These are phyloP conservation scores for Paracoccidioides brasiliensis DNA, from an alignment of 2,329 filamentous ascomycete species.

Conservation along the genomic window DNA sequence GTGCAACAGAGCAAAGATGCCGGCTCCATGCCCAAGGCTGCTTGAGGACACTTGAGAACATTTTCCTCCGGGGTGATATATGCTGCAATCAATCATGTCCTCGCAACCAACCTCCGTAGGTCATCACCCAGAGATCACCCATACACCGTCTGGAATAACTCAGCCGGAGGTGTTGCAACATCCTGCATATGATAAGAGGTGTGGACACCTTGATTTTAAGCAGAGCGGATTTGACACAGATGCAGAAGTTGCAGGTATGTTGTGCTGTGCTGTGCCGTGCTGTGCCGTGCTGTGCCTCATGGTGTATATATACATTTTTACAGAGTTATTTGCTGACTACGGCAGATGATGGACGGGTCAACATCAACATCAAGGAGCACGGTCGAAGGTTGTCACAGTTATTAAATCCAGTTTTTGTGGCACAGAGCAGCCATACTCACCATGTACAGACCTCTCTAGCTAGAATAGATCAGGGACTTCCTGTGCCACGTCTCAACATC, in stretches of 20 bases:
- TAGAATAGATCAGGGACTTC: slow-evolving; percentile 48
- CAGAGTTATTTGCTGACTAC: not conserved
- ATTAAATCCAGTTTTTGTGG: slow-evolving; percentile 48
- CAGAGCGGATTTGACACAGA: slow-evolving; percentile 52
- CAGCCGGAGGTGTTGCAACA: slow-evolving; percentile 13
- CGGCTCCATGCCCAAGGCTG: not conserved
- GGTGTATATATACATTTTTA: no score
- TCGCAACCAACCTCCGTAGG: not conserved
- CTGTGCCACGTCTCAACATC: slow-evolving; percentile 50
- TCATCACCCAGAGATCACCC: not conserved
- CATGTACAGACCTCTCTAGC: slow-evolving; percentile 52
- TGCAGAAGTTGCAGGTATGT: slow-evolving; percentile 43
- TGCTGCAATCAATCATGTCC: not conserved
- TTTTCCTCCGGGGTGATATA: not conserved
- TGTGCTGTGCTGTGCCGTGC: not conserved
- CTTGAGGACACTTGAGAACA: not conserved
- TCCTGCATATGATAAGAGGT: slow-evolving; percentile 27
- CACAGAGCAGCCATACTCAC: slow-evolving; percentile 33
- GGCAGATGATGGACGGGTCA: slow-evolving; percentile 59
- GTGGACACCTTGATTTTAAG: slow-evolving; percentile 49
- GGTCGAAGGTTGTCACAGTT: slow-evolving; percentile 53
- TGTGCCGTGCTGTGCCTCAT: not conserved
- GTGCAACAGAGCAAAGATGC: not conserved
- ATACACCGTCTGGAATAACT: slow-evolving; percentile 4
- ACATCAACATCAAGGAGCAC: slow-evolving; percentile 67